Percentiles rank a stretch among this genome's conserved stretches.
These are phyloP conservation scores for Chlorencoelia australis DNA, from an alignment of 2,329 filamentous ascomycete genomes.

Conservation along the genomic window DNA sequence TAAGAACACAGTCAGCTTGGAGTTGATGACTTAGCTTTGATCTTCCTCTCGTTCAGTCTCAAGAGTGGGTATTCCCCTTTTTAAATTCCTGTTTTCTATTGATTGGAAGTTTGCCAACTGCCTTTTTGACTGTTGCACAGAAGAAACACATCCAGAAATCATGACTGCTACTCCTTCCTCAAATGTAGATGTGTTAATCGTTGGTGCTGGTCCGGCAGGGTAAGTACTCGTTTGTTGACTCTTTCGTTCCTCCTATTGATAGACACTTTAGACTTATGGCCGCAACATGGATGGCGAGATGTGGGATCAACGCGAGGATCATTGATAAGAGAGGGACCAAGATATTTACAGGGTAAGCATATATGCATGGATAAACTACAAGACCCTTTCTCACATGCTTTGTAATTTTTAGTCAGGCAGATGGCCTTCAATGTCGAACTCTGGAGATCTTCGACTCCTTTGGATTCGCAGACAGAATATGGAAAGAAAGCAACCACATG, in stretches of 20 bases:
- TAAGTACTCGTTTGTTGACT: conserved; percentile 1
- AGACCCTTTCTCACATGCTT: too few relatives aligned
- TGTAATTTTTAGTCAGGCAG: conserved; percentile 43
- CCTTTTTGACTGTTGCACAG: too few relatives aligned
- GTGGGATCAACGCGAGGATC: conserved; percentile 38
- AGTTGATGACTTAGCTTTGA: too few relatives aligned
- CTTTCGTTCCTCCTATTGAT: background rate
- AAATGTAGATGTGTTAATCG: conserved; percentile 37
- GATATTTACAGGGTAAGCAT: conserved; percentile 16
- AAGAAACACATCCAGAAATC: too few relatives aligned
- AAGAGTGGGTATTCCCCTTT: too few relatives aligned
- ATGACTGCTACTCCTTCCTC: background rate
- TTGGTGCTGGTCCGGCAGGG: conserved; percentile 40
- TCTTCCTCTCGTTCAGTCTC: too few relatives aligned
- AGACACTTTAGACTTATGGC: conserved; percentile 31
- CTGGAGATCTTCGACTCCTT: conserved; percentile 65
- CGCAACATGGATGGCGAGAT: conserved; percentile 39
- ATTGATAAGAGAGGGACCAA: conserved; percentile 34
- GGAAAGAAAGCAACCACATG: conserved; percentile 59
- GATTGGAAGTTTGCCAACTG: too few relatives aligned
- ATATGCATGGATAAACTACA: too few relatives aligned
- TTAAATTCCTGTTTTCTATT: too few relatives aligned
- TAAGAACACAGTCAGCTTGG: too few relatives aligned
- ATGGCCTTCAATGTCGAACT: conserved; percentile 50
- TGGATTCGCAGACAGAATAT: conserved; percentile 51